Base-by-base conservation (phyloP, 192 early-diverging fungal genomes). In the Gonapodya prolifera region DNA sequence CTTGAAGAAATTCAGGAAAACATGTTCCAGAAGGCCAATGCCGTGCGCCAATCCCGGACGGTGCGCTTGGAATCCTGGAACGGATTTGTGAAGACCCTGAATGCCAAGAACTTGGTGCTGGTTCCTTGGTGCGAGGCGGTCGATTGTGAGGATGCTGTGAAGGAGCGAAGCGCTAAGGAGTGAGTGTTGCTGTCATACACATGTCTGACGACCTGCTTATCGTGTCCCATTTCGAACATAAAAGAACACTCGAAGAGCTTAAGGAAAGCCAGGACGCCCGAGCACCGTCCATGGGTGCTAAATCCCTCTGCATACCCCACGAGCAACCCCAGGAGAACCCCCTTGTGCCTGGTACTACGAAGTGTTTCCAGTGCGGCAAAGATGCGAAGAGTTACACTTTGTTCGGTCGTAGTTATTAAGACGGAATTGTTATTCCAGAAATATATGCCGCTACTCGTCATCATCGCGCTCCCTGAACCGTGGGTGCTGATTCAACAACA, bases 211-310 rank as follows among this genome's bases (percentile, higher is more conserved):
- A 34, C 32, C n/a, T 79, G 61, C 8, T 28, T 34, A 17, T n/a
- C 33, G 1, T 70, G 29, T 33, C 30, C 23, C 8, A 18, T 33
- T 77, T 77, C 16, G 36, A 29, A n/a, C 1, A 34, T 77, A 30
- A 77, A 28, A 61, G 75, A 76, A 77, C 29, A 13, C 30, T 69
- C 18, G 76, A 77, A 73, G 31, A 29, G 30, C 75, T 77, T 70
- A 34, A 30, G 75, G 13, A 77, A 30, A 30, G 76, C 76, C 90
- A 91, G 78, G 96, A 99, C 80, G 96, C 98, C 35, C 92, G 93
- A 86, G 98, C 95, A 75, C 98, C 98, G 35, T 97, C 96, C 28
- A 99, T 99, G 98, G 98, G 98, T 76, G 98, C 98, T 78, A 99
- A 99, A 85, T 96, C 96, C 1, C 91, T 99, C 33, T 99, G 98